A percentile compares a stretch with the other conserved stretches of the same genome.
These are phyloP conservation scores for Phytophthora quininea DNA, from an alignment of 352 stramenopile species.

Conservation along the genomic window DNA sequence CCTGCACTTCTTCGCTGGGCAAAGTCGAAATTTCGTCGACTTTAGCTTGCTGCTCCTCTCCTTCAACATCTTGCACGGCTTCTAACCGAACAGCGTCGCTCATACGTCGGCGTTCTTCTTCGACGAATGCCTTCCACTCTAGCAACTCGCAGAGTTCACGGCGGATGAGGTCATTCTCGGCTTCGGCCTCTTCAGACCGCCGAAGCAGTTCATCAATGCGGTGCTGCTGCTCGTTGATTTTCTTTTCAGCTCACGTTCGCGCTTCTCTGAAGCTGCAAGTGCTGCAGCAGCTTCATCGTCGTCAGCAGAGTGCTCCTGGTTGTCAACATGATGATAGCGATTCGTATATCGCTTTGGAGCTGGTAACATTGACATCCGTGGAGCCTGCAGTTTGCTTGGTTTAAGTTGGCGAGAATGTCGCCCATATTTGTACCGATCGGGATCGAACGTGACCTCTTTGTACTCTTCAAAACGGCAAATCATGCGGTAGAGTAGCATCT, in stretches of 20 bases:
- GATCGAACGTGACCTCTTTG: constrained; percentile 68
- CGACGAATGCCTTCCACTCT: constrained; percentile 74
- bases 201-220: constrained; percentile 29
- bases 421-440: constrained; percentile 37
- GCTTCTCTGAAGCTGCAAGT: constrained; percentile 31
- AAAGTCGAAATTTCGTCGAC: constrained; percentile 29
- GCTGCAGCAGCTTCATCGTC: constrained; percentile 29
- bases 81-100: constrained; percentile 36
- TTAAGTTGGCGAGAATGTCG: constrained; percentile 24
- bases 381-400: constrained; percentile 45
- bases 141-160: constrained; percentile 71
- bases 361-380: constrained; percentile 47
- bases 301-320: constrained; percentile 45
- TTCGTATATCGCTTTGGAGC: constrained; percentile 51
- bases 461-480: constrained; percentile 88
- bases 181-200: constrained; percentile 55
- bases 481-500: constrained; percentile 88
- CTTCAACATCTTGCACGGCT: constrained; percentile 23
- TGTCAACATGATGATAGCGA: constrained; percentile 45
- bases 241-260: constrained; percentile 52
- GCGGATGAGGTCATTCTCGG: constrained; percentile 74
- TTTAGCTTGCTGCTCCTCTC: constrained; percentile 23
- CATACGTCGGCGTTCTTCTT: constrained; percentile 46
- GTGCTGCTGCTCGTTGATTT: constrained; percentile 47
- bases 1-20: constrained; percentile 46